Evolutionary conservation across 2,329 filamentous ascomycete species (phyloP).

Genomic region (Epicoccum nigrum): DNA sequence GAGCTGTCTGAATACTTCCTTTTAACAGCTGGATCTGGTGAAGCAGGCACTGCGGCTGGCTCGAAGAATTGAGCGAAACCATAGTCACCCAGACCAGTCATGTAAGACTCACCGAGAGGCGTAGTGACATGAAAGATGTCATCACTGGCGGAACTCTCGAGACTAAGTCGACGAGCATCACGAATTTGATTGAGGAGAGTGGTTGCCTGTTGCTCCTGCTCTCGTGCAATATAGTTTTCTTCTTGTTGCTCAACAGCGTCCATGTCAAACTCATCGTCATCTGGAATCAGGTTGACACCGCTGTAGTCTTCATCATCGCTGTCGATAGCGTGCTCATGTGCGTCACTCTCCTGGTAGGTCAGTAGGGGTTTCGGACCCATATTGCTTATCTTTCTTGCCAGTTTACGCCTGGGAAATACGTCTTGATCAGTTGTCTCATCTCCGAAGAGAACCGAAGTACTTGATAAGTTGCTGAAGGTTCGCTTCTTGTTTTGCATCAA

Average conservation of each 20-base stretch:
- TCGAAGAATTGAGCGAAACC: slow-evolving; percentile 47
- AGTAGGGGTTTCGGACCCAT: slow-evolving; percentile 42
- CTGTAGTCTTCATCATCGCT: slow-evolving; percentile 63
- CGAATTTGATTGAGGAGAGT: slow-evolving; percentile 39
- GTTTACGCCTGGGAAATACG: slow-evolving; percentile 47
- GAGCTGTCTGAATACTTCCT: slow-evolving; percentile 49
- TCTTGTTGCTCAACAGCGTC: slow-evolving; percentile 78
- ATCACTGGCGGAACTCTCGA: slow-evolving; percentile 43
- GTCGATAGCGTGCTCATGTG: slow-evolving; percentile 46
- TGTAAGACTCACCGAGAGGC: slow-evolving; percentile 33
- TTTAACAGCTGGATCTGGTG: slow-evolving; percentile 43
- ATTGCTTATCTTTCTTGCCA: slow-evolving; percentile 46
- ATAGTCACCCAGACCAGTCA: slow-evolving; percentile 36
- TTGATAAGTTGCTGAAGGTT: slow-evolving; percentile 48
- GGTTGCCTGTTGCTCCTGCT: slow-evolving; percentile 38
- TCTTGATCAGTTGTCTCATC: slow-evolving; percentile 41
- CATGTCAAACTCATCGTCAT: slow-evolving; percentile 76
- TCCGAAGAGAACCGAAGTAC: slow-evolving; percentile 46
- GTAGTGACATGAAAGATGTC: slow-evolving; percentile 43
- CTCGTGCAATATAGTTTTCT: slow-evolving; percentile 71
- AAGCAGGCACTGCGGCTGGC: slow-evolving; percentile 51
- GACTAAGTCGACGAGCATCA: slow-evolving; percentile 44
- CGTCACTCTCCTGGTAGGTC: slow-evolving; percentile 40
- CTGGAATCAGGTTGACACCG: slow-evolving; percentile 78
- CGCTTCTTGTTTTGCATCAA: slow-evolving; percentile 46